These are phyloP conservation scores for Amylostereum areolatum DNA, from an alignment of 1,284 basidiomycete species.

Conservation along the genomic window DNA sequence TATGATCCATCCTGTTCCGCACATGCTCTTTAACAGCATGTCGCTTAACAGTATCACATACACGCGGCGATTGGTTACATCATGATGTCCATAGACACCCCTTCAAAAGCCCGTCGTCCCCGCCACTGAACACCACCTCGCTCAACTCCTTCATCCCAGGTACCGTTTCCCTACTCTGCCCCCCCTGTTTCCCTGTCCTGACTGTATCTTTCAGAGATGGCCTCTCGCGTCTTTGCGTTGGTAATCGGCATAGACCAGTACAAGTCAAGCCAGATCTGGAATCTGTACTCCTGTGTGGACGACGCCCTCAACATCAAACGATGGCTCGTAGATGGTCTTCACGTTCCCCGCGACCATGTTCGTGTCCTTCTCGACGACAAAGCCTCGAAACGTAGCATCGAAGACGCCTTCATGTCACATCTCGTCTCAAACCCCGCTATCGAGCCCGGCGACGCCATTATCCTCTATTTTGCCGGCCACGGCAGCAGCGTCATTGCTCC, in stretches of 20 bases:
- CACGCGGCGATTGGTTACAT: no score
- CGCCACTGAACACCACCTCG: no score
- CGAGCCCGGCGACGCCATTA: conserved; percentile 51
- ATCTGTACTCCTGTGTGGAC: conserved; percentile 54
- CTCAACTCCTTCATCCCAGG: no score
- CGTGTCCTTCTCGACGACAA: conserved; percentile 47
- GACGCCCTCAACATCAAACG: conserved; percentile 50
- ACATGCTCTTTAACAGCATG: no score
- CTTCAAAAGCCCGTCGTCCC: no score
- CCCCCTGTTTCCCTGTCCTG: background rate
- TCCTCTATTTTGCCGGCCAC: conserved; percentile 67
- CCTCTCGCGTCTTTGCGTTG: conserved; percentile 49
- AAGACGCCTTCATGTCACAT: conserved; percentile 51
- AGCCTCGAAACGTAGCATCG: conserved; percentile 54
- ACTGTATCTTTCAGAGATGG: conserved; percentile 25
- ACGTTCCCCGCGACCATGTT: conserved; percentile 54
- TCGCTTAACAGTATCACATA: no score
- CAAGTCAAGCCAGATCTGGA: conserved; percentile 57
- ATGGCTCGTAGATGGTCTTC: conserved; percentile 49
- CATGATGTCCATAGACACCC: no score
- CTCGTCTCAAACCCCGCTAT: conserved; percentile 54
- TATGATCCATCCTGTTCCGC: no score
- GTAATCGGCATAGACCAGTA: conserved; percentile 62
- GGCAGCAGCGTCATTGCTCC: conserved; percentile 52
- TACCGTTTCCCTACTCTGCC: background rate